Evolutionary conservation across 805 yeast species (phyloP).

Genomic region (Suhomyces sp.): DNA sequence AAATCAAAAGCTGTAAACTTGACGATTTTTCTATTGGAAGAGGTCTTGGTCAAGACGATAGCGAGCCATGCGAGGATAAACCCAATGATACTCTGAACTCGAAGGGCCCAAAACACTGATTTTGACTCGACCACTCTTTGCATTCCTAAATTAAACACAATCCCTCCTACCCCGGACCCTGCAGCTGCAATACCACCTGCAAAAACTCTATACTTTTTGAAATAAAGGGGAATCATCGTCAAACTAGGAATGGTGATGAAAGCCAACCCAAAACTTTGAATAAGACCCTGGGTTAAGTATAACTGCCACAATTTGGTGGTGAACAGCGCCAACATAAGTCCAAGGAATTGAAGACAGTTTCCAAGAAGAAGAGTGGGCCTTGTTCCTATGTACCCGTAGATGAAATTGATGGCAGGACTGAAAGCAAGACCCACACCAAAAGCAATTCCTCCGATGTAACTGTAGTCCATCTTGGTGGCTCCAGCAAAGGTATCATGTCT

Average conservation of each 20-base stretch:
- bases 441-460: slow-evolving; percentile 24
- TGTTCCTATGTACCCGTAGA: slow-evolving; percentile 19
- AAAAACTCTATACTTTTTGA: slow-evolving; percentile 18
- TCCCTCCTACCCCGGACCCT: slow-evolving; percentile 25
- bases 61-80: slow-evolving; percentile 10
- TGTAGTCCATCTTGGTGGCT: slow-evolving; percentile 23
- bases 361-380: slow-evolving; percentile 17
- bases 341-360: slow-evolving; percentile 19
- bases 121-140: slow-evolving; percentile 19
- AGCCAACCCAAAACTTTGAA: slow-evolving; percentile 24
- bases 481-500: slow-evolving; percentile 19
- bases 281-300: slow-evolving; percentile 23
- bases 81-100: slow-evolving; percentile 17
- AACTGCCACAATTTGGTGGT: slow-evolving; percentile 21
- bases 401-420: slow-evolving; percentile 18
- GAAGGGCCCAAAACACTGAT: slow-evolving; percentile 23
- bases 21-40: slow-evolving; percentile 9
- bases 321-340: slow-evolving; percentile 22
- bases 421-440: slow-evolving; percentile 21
- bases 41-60: slow-evolving; percentile 9
- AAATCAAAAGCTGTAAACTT: slow-evolving; percentile 15
- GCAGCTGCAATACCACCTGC: slow-evolving; percentile 21
- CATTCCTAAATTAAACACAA: slow-evolving; percentile 25
- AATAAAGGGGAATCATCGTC: slow-evolving; percentile 24
- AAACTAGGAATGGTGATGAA: slow-evolving; percentile 21